phyloP scores from a whole-genome alignment of 2,329 filamentous ascomycete species.

The Trichoderma koningiopsis region DNA sequence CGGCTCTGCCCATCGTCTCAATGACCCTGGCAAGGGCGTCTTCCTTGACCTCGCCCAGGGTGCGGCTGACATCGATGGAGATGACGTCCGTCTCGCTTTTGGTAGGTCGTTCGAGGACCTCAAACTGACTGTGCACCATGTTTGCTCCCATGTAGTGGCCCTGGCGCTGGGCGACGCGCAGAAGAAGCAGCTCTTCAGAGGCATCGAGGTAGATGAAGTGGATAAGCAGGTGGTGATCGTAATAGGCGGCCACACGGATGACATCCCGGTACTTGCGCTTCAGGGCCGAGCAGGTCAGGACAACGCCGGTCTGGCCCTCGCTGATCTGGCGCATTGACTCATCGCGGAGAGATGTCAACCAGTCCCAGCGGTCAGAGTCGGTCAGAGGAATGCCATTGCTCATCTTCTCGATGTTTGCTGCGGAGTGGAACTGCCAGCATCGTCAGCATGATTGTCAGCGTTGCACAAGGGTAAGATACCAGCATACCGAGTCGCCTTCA shows the following conservation, averaged over 20 bases:
- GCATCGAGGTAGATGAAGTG: constrained; percentile 94
- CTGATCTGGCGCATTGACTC: constrained; percentile 61
- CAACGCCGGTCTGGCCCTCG: constrained; percentile 69
- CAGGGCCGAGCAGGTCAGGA: constrained; percentile 92
- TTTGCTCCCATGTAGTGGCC: constrained; percentile 93
- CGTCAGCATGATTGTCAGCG: constrained; percentile 11
- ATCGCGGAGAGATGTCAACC: constrained; percentile 78
- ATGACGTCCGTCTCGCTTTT: constrained; percentile 72
- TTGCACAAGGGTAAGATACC: neutral
- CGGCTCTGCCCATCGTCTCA: constrained; percentile 47
- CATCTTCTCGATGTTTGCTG: constrained; percentile 91
- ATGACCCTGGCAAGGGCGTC: constrained; percentile 61
- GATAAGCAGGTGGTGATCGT: constrained; percentile 70
- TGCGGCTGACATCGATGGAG: constrained; percentile 66
- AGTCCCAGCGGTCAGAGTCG: constrained; percentile 96
- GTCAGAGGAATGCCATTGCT: constrained; percentile 77
- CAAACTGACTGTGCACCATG: constrained; percentile 94
- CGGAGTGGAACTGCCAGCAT: constrained; percentile 66
- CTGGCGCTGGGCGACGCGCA: constrained; percentile 73
- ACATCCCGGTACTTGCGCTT: constrained; percentile 98
- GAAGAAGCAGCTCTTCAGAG: constrained; percentile 70
- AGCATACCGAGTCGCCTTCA: constrained; percentile 74
- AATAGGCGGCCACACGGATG: constrained; percentile 78
- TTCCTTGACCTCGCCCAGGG: constrained; percentile 60
- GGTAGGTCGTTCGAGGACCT: constrained; percentile 79